These are phyloP conservation scores for Microcyclosporella mali DNA, from an alignment of 2,329 filamentous ascomycete species.

Conservation along the genomic window DNA sequence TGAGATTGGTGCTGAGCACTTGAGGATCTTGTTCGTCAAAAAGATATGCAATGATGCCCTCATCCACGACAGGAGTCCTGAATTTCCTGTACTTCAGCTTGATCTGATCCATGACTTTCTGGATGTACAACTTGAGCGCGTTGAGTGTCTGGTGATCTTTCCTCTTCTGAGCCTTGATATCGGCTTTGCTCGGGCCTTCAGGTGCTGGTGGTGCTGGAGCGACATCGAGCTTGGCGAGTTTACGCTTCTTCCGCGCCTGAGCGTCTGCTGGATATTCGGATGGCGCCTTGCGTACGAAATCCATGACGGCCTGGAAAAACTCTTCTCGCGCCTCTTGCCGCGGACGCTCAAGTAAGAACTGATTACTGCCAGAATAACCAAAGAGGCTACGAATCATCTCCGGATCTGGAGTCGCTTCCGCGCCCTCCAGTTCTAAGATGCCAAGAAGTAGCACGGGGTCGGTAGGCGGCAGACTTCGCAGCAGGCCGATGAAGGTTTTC, in stretches of 20 bases:
- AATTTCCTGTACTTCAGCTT: conserved; percentile 87
- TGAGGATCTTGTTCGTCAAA: conserved; percentile 76
- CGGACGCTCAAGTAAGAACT: conserved; percentile 64
- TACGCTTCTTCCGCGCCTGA: conserved; percentile 75
- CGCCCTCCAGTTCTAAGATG: conserved; percentile 63
- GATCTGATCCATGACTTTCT: conserved; percentile 96
- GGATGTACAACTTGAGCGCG: conserved; percentile 77
- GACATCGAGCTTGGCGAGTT: conserved; percentile 68
- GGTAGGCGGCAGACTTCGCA: conserved; percentile 77
- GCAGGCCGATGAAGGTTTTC: conserved; percentile 73
- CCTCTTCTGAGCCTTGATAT: conserved; percentile 73
- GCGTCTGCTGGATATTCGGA: conserved; percentile 81
- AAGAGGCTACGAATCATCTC: conserved; percentile 72
- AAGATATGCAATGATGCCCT: conserved; percentile 69
- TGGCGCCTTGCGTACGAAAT: conserved; percentile 72
- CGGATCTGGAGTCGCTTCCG: conserved; percentile 50
- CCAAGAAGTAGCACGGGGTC: conserved; percentile 84
- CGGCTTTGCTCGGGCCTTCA: conserved; percentile 62
- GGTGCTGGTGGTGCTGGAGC: conserved; percentile 62
- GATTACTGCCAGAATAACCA: conserved; percentile 74
- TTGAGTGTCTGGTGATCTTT: conserved; percentile 80
- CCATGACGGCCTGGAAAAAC: conserved; percentile 70
- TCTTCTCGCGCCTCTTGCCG: conserved; percentile 57
- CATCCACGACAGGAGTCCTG: conserved; percentile 69
- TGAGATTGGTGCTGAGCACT: conserved; percentile 54